phyloP scores from a whole-genome alignment of 1,284 basidiomycete species.

The Afroboletus lepidellus region DNA sequence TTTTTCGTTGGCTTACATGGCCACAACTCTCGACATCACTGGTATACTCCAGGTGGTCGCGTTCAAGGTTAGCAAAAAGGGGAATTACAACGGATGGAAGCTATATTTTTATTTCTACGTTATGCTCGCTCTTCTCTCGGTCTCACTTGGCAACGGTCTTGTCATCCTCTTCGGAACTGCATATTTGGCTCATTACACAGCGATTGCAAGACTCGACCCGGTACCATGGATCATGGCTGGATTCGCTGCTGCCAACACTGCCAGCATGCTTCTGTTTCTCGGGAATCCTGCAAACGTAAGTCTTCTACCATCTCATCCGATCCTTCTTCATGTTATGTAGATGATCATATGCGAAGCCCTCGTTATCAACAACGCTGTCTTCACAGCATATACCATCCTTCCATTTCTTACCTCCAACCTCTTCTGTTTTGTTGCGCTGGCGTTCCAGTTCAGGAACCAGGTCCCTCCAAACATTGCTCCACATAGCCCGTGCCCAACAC shows the following conservation, averaged over 20 bases:
- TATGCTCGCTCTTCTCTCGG: slow-evolving; percentile 77
- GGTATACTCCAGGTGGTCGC: slow-evolving; percentile 86
- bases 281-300: slow-evolving; percentile 52
- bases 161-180: slow-evolving; percentile 88
- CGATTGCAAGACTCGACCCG: slow-evolving; percentile 60
- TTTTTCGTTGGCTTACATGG: slow-evolving; percentile 90
- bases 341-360: slow-evolving; percentile 39
- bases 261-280: slow-evolving; percentile 62
- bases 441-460: slow-evolving; percentile 50
- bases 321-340: not conserved
- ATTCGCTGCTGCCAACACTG: slow-evolving; percentile 78
- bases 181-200: slow-evolving; percentile 83
- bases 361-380: slow-evolving; percentile 56
- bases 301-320: slow-evolving; percentile 25
- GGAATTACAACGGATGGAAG: slow-evolving; percentile 65
- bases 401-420: slow-evolving; percentile 67
- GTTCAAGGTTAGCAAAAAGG: slow-evolving; percentile 80
- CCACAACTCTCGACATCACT: slow-evolving; percentile 88
- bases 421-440: slow-evolving; percentile 52
- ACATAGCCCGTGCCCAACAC: slow-evolving; percentile 41
- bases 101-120: slow-evolving; percentile 79
- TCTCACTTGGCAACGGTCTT: slow-evolving; percentile 39
- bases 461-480: slow-evolving; percentile 41
- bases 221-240: slow-evolving; percentile 53
- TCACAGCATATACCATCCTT: slow-evolving; percentile 69